Evolutionary conservation across 2,329 filamentous ascomycete genomes (phyloP).

Genomic region (Trichoderma hamatum): DNA sequence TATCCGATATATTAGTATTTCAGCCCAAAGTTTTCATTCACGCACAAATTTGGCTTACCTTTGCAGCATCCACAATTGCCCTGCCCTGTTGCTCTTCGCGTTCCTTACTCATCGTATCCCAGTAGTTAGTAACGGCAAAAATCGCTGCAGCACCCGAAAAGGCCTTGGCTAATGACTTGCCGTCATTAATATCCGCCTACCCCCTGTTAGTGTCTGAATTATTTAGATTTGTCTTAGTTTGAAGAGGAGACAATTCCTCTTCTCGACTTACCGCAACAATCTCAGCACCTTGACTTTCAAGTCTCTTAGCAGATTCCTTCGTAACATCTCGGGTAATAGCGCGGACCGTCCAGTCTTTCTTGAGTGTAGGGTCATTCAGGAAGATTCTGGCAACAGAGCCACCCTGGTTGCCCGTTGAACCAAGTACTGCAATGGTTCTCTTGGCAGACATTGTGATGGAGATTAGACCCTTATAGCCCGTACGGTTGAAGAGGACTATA

Average conservation of each 20-base stretch:
- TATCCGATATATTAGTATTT: too few species aligned
- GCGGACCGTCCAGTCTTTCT: neutral
- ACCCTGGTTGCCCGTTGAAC: too few species aligned
- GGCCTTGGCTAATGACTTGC: neutral
- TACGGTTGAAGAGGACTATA: too few species aligned
- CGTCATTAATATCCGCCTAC: constrained; percentile 1
- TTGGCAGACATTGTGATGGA: too few species aligned
- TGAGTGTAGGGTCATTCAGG: neutral
- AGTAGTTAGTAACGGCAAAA: constrained; percentile 6
- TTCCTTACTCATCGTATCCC: constrained; percentile 5
- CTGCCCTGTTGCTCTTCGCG: constrained; percentile 1
- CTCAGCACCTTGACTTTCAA: constrained; percentile 1
- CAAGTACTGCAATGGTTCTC: too few species aligned
- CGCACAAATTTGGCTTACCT: neutral
- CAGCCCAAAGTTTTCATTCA: too few species aligned
- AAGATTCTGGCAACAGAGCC: too few species aligned
- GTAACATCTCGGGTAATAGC: constrained; percentile 8
- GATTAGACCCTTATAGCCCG: too few species aligned
- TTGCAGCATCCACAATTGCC: neutral
- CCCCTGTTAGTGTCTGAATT: too few species aligned
- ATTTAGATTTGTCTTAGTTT: too few species aligned
- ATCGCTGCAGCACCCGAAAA: neutral
- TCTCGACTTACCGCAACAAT: neutral
- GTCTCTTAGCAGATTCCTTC: neutral
- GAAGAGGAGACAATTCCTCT: neutral